These are phyloP conservation scores for Trametes cingulata DNA, from an alignment of 768 basidiomycete species.

Conservation along the genomic window DNA sequence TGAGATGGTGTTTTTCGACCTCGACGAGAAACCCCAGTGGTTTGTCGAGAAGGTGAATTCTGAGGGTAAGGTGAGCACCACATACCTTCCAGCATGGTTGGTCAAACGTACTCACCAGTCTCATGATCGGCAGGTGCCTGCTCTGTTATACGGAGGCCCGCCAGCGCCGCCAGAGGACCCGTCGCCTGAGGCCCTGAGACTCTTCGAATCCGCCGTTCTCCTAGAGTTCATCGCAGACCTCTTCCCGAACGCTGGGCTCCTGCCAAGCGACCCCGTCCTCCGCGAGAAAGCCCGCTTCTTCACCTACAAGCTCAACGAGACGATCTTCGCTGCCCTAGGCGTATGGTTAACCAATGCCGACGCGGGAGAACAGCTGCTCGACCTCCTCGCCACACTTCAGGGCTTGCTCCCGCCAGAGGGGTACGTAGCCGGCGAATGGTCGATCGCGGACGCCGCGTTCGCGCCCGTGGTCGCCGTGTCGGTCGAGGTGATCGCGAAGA, in stretches of 20 bases:
- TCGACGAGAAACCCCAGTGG: conserved; percentile 7
- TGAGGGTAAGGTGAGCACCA: neutral
- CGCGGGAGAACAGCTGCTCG: conserved; percentile 43
- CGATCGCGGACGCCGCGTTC: conserved; percentile 61
- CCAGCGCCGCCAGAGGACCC: conserved; percentile 52
- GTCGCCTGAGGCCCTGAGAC: conserved; percentile 55
- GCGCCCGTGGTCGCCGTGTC: conserved; percentile 59
- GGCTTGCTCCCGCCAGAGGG: conserved; percentile 45
- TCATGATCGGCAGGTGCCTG: neutral
- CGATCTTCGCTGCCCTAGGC: conserved; percentile 41
- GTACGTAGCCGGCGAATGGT: conserved; percentile 48
- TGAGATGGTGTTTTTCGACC: neutral
- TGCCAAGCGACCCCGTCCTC: conserved; percentile 54
- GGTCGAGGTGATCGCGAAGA: conserved; percentile 44
- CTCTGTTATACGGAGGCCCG: conserved; percentile 38
- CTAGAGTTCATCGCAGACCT: conserved; percentile 68
- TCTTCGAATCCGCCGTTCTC: conserved; percentile 64
- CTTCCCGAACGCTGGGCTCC: conserved; percentile 46
- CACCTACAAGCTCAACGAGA: conserved; percentile 51
- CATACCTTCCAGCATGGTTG: neutral
- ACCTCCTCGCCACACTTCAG: conserved; percentile 50
- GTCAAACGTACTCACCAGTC: neutral
- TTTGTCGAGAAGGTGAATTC: conserved; percentile 1
- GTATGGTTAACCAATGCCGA: conserved; percentile 35
- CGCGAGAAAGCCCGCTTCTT: conserved; percentile 64